These are phyloP conservation scores for Capronia coronata DNA, from an alignment of 2,329 filamentous ascomycete genomes.

Conservation along the genomic window DNA sequence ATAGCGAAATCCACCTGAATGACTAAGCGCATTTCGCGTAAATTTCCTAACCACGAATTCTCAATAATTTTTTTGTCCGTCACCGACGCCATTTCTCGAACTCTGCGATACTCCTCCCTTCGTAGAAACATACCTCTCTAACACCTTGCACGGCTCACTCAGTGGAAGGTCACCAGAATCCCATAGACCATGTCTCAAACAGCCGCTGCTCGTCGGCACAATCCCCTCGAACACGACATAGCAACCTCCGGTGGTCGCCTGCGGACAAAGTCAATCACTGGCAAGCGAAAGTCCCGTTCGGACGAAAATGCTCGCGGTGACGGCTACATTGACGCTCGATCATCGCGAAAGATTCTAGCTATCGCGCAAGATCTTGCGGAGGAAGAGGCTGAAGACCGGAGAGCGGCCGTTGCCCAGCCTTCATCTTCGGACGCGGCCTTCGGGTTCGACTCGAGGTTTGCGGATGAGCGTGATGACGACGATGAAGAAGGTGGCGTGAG, in stretches of 20 bases:
- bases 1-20: slow-evolving; percentile 7
- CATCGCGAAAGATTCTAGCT: slow-evolving; percentile 79
- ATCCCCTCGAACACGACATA: slow-evolving; percentile 85
- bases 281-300: slow-evolving; percentile 53
- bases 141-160: too few species aligned
- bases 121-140: too few species aligned
- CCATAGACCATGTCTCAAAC: slow-evolving; percentile 25
- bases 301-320: slow-evolving; percentile 55
- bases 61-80: slow-evolving; percentile 9
- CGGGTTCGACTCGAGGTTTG: slow-evolving; percentile 70
- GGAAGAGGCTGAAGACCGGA: slow-evolving; percentile 59
- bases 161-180: too few species aligned
- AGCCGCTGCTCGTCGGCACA: slow-evolving; percentile 58
- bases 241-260: slow-evolving; percentile 58
- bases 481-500: slow-evolving; percentile 35
- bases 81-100: not conserved
- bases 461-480: slow-evolving; percentile 43
- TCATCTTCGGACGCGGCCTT: slow-evolving; percentile 58
- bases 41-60: slow-evolving; percentile 8
- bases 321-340: slow-evolving; percentile 76
- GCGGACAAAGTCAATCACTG: slow-evolving; percentile 68
- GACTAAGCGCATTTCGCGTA: slow-evolving; percentile 17
- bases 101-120: too few species aligned
- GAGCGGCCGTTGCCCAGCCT: slow-evolving; percentile 31
- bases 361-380: slow-evolving; percentile 84